A percentile compares a stretch with the other conserved stretches of the same genome.
Conservation (phyloP, 2,329 filamentous ascomycete species). For the Aspergillus udagawae region DNA sequence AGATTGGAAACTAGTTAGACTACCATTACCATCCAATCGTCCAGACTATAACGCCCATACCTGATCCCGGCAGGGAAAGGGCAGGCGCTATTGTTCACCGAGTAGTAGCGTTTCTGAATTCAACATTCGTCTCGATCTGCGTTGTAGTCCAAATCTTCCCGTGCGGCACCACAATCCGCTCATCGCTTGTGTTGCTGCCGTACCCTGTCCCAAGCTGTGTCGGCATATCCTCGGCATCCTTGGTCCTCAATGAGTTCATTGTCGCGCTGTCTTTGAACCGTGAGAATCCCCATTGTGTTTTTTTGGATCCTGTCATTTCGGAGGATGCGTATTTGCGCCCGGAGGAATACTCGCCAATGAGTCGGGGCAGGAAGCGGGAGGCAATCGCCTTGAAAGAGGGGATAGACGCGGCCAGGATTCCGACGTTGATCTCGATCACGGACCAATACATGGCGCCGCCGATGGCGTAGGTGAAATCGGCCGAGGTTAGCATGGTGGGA, state of each 20-base stretch:
- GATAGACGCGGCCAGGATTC: slow-evolving; percentile 41
- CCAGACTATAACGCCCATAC: too few relatives aligned
- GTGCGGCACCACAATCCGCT: slow-evolving; percentile 27
- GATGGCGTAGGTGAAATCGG: slow-evolving; percentile 35
- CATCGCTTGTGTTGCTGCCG: slow-evolving; percentile 21
- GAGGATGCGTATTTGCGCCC: slow-evolving; percentile 23
- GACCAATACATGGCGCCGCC: slow-evolving; percentile 45
- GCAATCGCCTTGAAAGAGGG: slow-evolving; percentile 40
- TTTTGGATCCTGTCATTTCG: slow-evolving; percentile 4
- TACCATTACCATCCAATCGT: too few relatives aligned
- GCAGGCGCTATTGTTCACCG: too few relatives aligned
- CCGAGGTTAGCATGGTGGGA: slow-evolving; percentile 38
- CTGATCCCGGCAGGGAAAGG: too few relatives aligned
- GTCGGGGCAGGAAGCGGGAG: slow-evolving; percentile 41
- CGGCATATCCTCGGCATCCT: slow-evolving; percentile 11
- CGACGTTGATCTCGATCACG: slow-evolving; percentile 41
- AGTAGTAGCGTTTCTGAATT: slow-evolving; percentile 11
- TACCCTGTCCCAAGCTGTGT: slow-evolving; percentile 18
- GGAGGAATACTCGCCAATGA: slow-evolving; percentile 33
- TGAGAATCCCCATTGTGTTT: slow-evolving; percentile 26
- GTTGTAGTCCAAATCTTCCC: slow-evolving; percentile 30
- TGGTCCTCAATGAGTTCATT: slow-evolving; percentile 12
- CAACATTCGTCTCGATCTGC: slow-evolving; percentile 30
- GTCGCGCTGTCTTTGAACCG: slow-evolving; percentile 20
- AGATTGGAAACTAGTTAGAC: neutral